These are phyloP conservation scores for Pseudogymnoascus sp. DNA, from an alignment of 2,329 filamentous ascomycete species.

Conservation along the genomic window DNA sequence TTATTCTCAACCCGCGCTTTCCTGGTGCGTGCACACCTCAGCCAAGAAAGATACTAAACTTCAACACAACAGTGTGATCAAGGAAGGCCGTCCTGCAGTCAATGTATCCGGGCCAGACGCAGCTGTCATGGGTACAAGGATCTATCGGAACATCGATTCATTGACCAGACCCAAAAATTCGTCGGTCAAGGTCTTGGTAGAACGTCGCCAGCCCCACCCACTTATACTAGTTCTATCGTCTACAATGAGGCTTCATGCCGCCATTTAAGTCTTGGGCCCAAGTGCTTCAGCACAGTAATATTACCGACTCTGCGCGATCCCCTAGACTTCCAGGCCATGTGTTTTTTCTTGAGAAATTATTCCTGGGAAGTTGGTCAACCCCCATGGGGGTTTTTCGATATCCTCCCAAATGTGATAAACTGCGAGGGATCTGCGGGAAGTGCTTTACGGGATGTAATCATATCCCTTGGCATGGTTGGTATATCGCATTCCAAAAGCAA, in stretches of 20 bases:
- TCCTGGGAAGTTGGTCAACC: constrained; percentile 14
- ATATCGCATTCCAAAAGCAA: neutral
- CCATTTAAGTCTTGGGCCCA: neutral
- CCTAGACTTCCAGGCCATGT: constrained; percentile 17
- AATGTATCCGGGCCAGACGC: neutral
- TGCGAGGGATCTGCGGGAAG: constrained; percentile 9
- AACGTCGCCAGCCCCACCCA: neutral
- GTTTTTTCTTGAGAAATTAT: constrained; percentile 24
- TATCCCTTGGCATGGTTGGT: constrained; percentile 19
- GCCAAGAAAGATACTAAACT: neutral
- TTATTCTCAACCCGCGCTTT: neutral
- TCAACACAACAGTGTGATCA: neutral
- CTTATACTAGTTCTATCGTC: neutral
- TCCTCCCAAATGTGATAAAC: constrained; percentile 16
- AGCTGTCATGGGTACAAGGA: constrained; percentile 9
- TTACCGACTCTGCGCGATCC: neutral
- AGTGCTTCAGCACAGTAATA: neutral
- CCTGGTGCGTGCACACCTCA: neutral
- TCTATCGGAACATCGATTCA: neutral
- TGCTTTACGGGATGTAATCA: constrained; percentile 18
- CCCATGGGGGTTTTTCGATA: constrained; percentile 18
- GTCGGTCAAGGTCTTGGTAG: neutral
- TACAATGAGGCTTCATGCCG: neutral
- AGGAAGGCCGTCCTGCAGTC: neutral
- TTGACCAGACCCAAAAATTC: neutral